Conservation (phyloP, 2,329 filamentous ascomycete species). For the Arachnomyces sp. region DNA sequence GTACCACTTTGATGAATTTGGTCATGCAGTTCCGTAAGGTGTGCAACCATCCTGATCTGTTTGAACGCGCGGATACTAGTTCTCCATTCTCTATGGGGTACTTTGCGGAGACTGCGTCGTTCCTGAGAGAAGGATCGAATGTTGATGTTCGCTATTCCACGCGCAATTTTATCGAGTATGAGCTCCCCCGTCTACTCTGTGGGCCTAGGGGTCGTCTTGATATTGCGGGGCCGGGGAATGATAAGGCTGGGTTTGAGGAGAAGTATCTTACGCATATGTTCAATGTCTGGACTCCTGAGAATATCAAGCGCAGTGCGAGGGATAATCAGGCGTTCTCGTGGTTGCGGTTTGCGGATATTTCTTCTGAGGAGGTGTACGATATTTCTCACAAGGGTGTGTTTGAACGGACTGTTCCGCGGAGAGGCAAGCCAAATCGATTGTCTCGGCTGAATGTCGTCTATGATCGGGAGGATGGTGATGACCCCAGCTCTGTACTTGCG, state of each 20-base stretch:
- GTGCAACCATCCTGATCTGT: constrained; percentile 95
- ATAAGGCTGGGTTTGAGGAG: constrained; percentile 66
- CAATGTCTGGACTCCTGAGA: constrained; percentile 81
- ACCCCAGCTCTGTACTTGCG: constrained; percentile 56
- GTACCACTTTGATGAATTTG: constrained; percentile 93
- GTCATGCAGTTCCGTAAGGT: constrained; percentile 99
- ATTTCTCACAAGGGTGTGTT: constrained; percentile 64
- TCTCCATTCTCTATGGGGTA: constrained; percentile 77
- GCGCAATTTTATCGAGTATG: constrained; percentile 75
- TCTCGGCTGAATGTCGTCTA: constrained; percentile 62
- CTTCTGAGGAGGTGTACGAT: constrained; percentile 61
- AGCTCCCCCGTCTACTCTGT: constrained; percentile 73
- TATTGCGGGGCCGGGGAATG: constrained; percentile 64
- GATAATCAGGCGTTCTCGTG: constrained; percentile 70
- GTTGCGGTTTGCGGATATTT: constrained; percentile 76
- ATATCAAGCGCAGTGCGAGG: constrained; percentile 54
- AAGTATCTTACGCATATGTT: constrained; percentile 72
- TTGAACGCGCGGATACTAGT: constrained; percentile 84
- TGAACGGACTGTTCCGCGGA: constrained; percentile 59
- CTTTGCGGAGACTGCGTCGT: constrained; percentile 92
- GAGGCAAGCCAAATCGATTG: constrained; percentile 47
- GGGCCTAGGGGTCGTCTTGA: constrained; percentile 69
- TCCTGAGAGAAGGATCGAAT: constrained; percentile 76
- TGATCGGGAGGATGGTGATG: constrained; percentile 52
- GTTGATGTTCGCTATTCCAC: constrained; percentile 81